Evolutionary conservation across 441 rosid genomes (phyloP).

Genomic region (Adansonia rubrostipa): DNA sequence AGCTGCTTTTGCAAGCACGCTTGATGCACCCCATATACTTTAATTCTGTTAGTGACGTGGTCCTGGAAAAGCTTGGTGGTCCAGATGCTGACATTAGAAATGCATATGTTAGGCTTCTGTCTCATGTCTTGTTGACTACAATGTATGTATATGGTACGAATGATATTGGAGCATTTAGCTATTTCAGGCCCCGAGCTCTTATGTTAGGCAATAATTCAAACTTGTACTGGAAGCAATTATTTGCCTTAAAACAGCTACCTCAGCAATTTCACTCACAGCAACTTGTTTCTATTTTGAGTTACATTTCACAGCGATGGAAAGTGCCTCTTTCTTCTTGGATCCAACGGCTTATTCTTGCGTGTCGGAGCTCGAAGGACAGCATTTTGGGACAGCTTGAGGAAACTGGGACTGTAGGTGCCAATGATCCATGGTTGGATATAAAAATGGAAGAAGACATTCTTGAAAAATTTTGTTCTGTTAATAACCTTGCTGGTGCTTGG

Average conservation of each 20-base stretch:
- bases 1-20: constrained; percentile 78
- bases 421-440: constrained; percentile 59
- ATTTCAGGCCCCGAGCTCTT: constrained; percentile 52
- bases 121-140: constrained; percentile 71
- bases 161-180: constrained; percentile 51
- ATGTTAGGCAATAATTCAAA: constrained; percentile 49
- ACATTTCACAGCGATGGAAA: constrained; percentile 95
- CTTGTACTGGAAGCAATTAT: constrained; percentile 91
- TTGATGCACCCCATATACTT: constrained; percentile 68
- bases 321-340: constrained; percentile 92
- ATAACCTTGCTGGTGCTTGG: constrained; percentile 93
- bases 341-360: constrained; percentile 70
- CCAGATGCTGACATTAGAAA: constrained; percentile 68
- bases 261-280: constrained; percentile 90
- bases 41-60: constrained; percentile 60
- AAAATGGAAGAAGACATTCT: constrained; percentile 72
- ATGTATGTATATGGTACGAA: constrained; percentile 61
- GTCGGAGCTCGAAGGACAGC: constrained; percentile 60
- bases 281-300: constrained; percentile 93
- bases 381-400: constrained; percentile 66
- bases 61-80: constrained; percentile 90
- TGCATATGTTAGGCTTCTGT: constrained; percentile 73
- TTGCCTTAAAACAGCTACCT: constrained; percentile 80
- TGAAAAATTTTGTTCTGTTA: constrained; percentile 75
- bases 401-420: constrained; percentile 43